Evolutionary conservation across 169 alveolate species (phyloP).

Genomic region (Cystoisospora suis): DNA sequence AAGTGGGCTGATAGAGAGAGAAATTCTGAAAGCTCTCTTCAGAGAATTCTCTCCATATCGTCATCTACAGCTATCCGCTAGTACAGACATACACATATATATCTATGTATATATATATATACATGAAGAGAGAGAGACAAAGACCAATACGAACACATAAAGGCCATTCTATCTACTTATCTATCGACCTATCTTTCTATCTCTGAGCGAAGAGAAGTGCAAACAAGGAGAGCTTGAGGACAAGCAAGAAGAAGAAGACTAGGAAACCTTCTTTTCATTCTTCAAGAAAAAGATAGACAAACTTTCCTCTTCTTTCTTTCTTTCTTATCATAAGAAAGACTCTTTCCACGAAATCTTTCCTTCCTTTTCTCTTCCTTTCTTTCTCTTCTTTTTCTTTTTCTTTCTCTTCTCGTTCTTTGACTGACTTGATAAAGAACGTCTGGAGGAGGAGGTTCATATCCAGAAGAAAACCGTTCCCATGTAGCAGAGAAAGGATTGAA

Average conservation of each 20-base stretch:
- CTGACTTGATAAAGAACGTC: neutral
- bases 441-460: slow-evolving; percentile 40
- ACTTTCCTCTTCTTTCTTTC: neutral
- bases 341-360: neutral
- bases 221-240: neutral
- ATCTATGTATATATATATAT: neutral
- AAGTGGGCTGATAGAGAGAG: too few relatives aligned
- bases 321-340: neutral
- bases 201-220: too few relatives aligned
- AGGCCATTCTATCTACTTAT: too few relatives aligned
- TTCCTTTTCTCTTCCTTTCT: neutral
- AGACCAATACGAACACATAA: neutral
- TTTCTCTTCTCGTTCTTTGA: neutral
- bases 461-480: slow-evolving; percentile 42
- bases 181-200: neutral
- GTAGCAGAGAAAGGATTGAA: slow-evolving; percentile 31
- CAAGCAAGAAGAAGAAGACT: neutral
- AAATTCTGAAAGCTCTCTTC: too few relatives aligned
- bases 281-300: neutral
- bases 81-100: neutral
- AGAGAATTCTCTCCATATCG: too few relatives aligned
- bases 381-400: neutral
- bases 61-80: too few relatives aligned
- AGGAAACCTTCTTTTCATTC: too few relatives aligned
- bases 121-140: neutral